phyloP scores from a whole-genome alignment of 352 stramenopile species.

The Paralagenidium karlingii region DNA sequence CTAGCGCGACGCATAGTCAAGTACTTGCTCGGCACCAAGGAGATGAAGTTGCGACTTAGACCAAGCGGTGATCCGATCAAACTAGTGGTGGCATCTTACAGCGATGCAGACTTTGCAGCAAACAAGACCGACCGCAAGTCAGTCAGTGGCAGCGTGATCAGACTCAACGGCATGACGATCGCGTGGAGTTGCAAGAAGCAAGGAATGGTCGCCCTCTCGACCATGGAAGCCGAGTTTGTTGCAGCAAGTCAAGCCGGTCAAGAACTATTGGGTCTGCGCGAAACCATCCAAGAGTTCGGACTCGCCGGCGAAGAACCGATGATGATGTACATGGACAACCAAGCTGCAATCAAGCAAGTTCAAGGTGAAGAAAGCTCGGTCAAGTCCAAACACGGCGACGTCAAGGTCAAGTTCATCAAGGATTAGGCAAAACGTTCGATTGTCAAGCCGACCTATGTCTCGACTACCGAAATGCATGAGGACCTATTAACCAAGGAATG shows the following conservation, averaged over 20 bases:
- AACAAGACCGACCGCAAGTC: conserved; percentile 12
- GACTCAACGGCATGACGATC: conserved; percentile 6
- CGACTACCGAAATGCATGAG: no score
- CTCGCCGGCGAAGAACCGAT: no score
- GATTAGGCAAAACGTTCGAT: no score
- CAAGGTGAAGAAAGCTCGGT: no score
- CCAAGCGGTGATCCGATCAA: not conserved
- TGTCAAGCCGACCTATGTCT: no score
- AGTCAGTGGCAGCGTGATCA: conserved; percentile 4
- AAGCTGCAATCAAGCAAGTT: no score
- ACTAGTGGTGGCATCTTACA: conserved; percentile 4
- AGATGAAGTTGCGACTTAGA: conserved; percentile 1
- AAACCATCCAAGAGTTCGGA: conserved; percentile 5
- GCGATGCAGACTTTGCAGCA: conserved; percentile 10
- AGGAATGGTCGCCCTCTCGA: conserved; percentile 4
- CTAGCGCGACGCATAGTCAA: conserved; percentile 9
- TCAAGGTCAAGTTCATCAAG: no score
- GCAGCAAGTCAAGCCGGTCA: not conserved
- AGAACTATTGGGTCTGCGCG: conserved; percentile 4
- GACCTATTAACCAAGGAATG: no score
- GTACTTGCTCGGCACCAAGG: conserved; percentile 10
- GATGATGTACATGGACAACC: no score
- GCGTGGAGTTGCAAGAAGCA: conserved; percentile 11
- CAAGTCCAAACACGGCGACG: no score
- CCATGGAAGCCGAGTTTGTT: conserved; percentile 12